Evolutionary conservation across 495 filamentous ascomycete genomes (phyloP), one percentile per base, ranked within the genome.

Genomic region (Aspergillus taichungensis): DNA sequence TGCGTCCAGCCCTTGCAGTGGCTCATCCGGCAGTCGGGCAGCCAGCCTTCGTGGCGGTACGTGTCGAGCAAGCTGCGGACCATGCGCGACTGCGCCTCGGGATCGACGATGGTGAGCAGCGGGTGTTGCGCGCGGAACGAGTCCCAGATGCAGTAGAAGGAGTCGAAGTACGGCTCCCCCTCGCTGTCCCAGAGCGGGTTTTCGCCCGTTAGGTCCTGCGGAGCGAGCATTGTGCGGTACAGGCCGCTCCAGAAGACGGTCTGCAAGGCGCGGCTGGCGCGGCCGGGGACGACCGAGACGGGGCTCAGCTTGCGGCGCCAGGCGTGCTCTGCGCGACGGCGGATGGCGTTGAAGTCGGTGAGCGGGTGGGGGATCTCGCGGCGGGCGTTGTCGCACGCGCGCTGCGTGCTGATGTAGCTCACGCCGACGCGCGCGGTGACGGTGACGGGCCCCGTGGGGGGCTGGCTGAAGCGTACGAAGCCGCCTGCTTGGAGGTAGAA

Each of bases 81-180:
- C 79, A 85, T 84, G 39, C 74, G 58, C 0, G 79, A 75, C 49
- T 86, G 76, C 0, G 79, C 73, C 0, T 61, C 40, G 0, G 84
- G 84, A 53, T 88, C 85, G 5, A 80, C 52, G 37, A 90, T 61
- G 3, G 80, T 88, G 30, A 90, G 60, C 12, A 90, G 67, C 9
- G 81, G 83, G 42, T 86, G 79, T 37, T 83, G 80, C 31, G 76
- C 81, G 9, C 85, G 71, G 52, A 84, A 90, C 8, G 76, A 77
- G 56, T 90, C 85, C 85, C 84, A 88, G 32, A 83, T 71, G 46
- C 62, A 88, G 55, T 88, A 89, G 47, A 79, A 87, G 12, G 79
- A 84, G 57, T 89, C 85, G 53, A 80, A 90, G 51, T 89, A 88
- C 8, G 85, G 85, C 63, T 88, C 85, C 63, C 87, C 85, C 14